Conservation (phyloP, 352 stramenopile species). For the Phytophthora tubulina region DNA sequence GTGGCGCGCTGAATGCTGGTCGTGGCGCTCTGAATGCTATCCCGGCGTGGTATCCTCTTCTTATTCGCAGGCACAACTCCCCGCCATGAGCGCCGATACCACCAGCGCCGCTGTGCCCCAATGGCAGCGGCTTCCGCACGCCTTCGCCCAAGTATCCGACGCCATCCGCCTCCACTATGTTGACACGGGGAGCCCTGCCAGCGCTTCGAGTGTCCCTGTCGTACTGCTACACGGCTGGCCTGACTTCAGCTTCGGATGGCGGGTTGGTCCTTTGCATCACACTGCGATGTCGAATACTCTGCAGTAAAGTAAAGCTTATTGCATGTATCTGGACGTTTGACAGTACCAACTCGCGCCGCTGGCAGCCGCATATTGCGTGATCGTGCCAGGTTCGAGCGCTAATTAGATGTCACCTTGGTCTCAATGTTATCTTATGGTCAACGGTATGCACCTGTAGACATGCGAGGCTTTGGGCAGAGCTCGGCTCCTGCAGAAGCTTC, state of each 20-base stretch:
- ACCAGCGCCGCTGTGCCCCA: neutral
- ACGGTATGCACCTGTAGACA: constrained; percentile 27
- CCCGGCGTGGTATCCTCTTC: neutral
- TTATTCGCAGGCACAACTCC: too few species aligned
- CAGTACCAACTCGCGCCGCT: too few species aligned
- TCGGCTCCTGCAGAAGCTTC: constrained; percentile 19
- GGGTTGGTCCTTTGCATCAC: too few species aligned
- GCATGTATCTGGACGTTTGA: too few species aligned
- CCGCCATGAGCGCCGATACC: too few species aligned
- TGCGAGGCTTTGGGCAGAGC: constrained; percentile 61
- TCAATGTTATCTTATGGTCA: too few species aligned
- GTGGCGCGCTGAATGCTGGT: constrained; percentile 1
- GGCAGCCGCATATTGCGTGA: constrained; percentile 45
- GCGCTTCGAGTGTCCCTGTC: too few species aligned
- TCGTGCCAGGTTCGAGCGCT: constrained; percentile 42
- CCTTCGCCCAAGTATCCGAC: neutral
- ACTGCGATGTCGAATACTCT: too few species aligned
- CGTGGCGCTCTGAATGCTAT: constrained; percentile 17
- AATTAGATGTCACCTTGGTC: neutral
- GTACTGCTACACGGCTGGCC: too few species aligned
- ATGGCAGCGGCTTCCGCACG: constrained; percentile 4
- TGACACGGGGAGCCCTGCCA: too few species aligned
- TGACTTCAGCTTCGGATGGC: too few species aligned
- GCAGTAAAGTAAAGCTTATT: too few species aligned
- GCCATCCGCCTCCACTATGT: neutral